These are phyloP conservation scores for Pseudogymnoascus sp. DNA, from an alignment of 2,329 filamentous ascomycete genomes.

Conservation along the genomic window DNA sequence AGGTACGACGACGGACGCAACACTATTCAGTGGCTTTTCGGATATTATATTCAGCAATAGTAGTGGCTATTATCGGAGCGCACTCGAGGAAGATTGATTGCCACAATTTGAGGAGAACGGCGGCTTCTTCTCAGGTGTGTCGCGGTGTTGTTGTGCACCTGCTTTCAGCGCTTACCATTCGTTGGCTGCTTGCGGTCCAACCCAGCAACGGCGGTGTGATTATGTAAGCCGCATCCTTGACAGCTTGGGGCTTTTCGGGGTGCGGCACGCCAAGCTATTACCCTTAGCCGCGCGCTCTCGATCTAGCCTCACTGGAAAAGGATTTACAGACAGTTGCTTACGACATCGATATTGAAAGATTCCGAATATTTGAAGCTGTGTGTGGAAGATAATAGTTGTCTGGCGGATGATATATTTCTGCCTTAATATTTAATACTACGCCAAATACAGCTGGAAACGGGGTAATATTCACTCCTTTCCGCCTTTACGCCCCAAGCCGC, in stretches of 20 bases:
- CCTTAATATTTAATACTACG: not conserved
- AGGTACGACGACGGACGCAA: constrained; percentile 4
- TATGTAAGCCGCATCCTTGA: constrained; percentile 6
- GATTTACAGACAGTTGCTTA: not conserved
- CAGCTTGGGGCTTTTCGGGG: not conserved
- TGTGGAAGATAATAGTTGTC: not conserved
- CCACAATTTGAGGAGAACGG: not conserved
- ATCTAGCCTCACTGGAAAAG: constrained; percentile 4
- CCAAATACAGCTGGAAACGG: not conserved
- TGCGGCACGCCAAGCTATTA: not conserved
- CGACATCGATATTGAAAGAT: not conserved
- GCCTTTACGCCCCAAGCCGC: not conserved
- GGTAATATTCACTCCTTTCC: not conserved
- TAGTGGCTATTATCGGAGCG: constrained; percentile 7
- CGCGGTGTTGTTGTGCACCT: constrained; percentile 10
- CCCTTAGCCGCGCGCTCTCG: constrained; percentile 1
- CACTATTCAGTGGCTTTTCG: constrained; percentile 6
- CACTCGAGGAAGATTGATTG: not conserved
- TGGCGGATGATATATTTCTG: not conserved
- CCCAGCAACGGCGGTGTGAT: constrained; percentile 5
- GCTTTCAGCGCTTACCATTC: constrained; percentile 11
- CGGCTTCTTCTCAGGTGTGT: constrained; percentile 9
- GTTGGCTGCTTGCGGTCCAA: constrained; percentile 6
- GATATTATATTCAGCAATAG: constrained; percentile 8
- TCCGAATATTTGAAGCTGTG: not conserved